Conservation (phyloP, 192 early-diverging fungal genomes). For the Podila epicladia region DNA sequence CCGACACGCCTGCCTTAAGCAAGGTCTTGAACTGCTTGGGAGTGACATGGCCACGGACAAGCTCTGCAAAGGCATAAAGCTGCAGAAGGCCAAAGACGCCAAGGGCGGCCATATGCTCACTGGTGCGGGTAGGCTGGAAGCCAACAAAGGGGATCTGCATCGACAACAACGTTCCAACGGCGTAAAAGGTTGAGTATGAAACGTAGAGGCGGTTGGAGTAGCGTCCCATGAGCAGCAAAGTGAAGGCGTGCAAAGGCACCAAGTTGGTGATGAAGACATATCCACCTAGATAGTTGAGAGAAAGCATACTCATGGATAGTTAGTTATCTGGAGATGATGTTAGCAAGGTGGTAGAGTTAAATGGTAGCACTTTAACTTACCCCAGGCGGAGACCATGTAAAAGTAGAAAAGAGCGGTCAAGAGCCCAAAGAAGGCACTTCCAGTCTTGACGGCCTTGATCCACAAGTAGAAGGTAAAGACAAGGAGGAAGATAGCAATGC, state of each 20-base stretch:
- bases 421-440: slow-evolving; percentile 90
- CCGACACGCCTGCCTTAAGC: slow-evolving; percentile 72
- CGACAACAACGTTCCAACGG: slow-evolving; percentile 92
- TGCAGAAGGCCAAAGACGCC: slow-evolving; percentile 97
- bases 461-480: slow-evolving; percentile 99
- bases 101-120: slow-evolving; percentile 99
- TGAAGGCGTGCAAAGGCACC: slow-evolving; percentile 97
- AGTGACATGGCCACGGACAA: slow-evolving; percentile 82
- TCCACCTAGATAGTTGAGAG: slow-evolving; percentile 61
- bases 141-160: slow-evolving; percentile 99
- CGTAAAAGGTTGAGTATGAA: slow-evolving; percentile 98
- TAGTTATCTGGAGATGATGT: background rate
- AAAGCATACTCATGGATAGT: background rate
- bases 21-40: slow-evolving; percentile 87
- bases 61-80: slow-evolving; percentile 91
- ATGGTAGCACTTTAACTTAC: slow-evolving; percentile 49
- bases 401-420: slow-evolving; percentile 95
- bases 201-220: slow-evolving; percentile 95
- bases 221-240: slow-evolving; percentile 94
- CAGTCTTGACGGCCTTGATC: slow-evolving; percentile 96
- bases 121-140: slow-evolving; percentile 96
- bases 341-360: background rate
- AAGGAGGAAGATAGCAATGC: slow-evolving; percentile 98
- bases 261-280: slow-evolving; percentile 99
- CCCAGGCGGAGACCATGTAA: slow-evolving; percentile 99